Evolutionary conservation across 139 green algal genomes (phyloP).

Genomic region (Closterium sp.): DNA sequence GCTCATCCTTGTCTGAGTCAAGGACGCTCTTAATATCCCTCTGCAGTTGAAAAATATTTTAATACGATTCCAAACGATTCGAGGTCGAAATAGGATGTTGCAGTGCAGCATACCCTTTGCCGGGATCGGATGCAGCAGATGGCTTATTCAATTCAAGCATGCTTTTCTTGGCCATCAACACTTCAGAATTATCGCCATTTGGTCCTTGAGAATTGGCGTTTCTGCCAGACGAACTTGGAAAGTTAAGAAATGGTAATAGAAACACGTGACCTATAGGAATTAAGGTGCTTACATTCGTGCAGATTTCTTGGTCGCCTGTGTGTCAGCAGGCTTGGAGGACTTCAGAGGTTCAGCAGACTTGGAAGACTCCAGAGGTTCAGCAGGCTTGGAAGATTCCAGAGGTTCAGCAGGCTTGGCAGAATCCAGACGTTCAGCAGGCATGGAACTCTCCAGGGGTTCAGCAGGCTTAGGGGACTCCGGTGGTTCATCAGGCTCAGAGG

Average conservation of each 20-base stretch:
- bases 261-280: neutral
- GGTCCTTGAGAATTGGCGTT: neutral
- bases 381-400: neutral
- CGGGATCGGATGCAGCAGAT: neutral
- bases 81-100: neutral
- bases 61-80: neutral
- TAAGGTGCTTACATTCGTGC: neutral
- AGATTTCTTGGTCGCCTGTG: neutral
- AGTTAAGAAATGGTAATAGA: neutral
- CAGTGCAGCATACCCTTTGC: neutral
- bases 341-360: neutral
- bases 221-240: neutral
- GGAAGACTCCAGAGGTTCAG: neutral
- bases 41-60: neutral
- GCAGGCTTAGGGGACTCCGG: neutral
- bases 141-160: neutral
- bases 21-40: neutral
- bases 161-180: neutral
- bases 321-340: neutral
- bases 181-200: neutral
- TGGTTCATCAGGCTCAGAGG: neutral
- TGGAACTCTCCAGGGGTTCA: neutral
- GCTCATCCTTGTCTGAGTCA: neutral
- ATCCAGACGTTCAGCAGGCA: neutral
- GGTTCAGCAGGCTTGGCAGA: neutral